Conservation (phyloP, 805 yeast species). For the Kregervanrija delftensis region DNA sequence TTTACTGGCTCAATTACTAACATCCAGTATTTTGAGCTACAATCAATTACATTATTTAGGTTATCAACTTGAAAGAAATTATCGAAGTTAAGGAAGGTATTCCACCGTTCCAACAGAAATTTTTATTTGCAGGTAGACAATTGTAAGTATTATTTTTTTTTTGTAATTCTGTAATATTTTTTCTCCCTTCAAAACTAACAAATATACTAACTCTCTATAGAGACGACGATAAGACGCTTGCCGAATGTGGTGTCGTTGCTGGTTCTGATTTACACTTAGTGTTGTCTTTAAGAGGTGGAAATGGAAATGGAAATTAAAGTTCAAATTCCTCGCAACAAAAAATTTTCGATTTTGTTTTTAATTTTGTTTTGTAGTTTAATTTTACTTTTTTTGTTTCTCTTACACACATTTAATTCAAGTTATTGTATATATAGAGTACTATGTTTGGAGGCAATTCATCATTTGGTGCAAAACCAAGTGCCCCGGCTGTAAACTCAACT, state of each 20-base stretch:
- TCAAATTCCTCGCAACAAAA: too few relatives aligned
- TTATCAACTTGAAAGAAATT: constrained; percentile 68
- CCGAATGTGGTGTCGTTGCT: constrained; percentile 66
- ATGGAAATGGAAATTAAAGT: background rate
- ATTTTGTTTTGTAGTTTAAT: too few relatives aligned
- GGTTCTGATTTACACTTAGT: constrained; percentile 90
- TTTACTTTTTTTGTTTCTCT: too few relatives aligned
- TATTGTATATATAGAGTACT: too few relatives aligned
- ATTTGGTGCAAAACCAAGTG: background rate
- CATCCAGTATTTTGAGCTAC: background rate
- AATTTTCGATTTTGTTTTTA: too few relatives aligned
- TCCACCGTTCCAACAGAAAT: constrained; percentile 92
- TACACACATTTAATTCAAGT: too few relatives aligned
- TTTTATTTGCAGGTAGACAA: constrained; percentile 86
- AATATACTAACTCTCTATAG: constrained; percentile 20
- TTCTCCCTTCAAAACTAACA: background rate
- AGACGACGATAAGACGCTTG: constrained; percentile 72
- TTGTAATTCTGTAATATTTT: background rate
- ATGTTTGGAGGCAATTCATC: background rate
- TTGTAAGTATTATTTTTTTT: constrained; percentile 40
- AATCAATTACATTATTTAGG: constrained; percentile 25
- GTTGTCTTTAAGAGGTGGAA: constrained; percentile 87
- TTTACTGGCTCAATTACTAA: background rate
- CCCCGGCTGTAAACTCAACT: constrained; percentile 1
- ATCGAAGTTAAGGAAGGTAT: constrained; percentile 96